Evolutionary conservation across 192 early-diverging fungal species (phyloP).

Genomic region (Umbelopsis sp.): DNA sequence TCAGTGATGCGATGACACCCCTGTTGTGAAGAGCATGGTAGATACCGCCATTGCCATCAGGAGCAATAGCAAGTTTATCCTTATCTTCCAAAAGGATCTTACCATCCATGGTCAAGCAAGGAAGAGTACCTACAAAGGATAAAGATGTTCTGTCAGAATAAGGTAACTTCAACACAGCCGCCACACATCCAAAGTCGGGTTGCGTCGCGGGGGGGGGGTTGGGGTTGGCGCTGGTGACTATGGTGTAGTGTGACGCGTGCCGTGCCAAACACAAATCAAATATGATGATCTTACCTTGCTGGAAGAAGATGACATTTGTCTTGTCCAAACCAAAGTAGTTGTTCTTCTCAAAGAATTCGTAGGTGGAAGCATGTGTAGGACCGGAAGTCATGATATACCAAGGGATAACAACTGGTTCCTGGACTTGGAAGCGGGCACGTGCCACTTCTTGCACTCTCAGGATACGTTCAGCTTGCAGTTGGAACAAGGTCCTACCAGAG

Average conservation of each 20-base stretch:
- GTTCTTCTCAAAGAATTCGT: conserved; percentile 66
- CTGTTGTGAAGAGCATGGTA: conserved; percentile 81
- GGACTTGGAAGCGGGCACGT: conserved; percentile 16
- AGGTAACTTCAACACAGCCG: neutral
- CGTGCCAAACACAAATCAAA: neutral
- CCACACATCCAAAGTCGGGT: too few species aligned
- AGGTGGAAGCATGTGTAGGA: conserved; percentile 75
- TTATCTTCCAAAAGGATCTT: conserved; percentile 81
- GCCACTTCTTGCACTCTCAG: conserved; percentile 75
- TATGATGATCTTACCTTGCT: conserved; percentile 59
- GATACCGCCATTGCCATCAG: conserved; percentile 86
- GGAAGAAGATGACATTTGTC: conserved; percentile 85
- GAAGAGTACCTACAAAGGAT: conserved; percentile 56
- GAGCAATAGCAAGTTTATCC: conserved; percentile 67
- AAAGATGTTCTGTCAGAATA: neutral
- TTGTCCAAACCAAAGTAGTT: conserved; percentile 78
- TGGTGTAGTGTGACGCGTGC: neutral
- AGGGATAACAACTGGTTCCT: conserved; percentile 60
- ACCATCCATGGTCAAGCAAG: conserved; percentile 84
- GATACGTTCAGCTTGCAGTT: conserved; percentile 95
- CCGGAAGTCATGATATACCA: conserved; percentile 97
- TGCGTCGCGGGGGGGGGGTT: too few species aligned
- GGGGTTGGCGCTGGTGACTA: too few species aligned
- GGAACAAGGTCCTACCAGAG: conserved; percentile 87
- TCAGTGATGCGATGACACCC: conserved; percentile 74